Base-by-base conservation (phyloP, 1,139 yeast species). In the Yamadazyma conglobata region DNA sequence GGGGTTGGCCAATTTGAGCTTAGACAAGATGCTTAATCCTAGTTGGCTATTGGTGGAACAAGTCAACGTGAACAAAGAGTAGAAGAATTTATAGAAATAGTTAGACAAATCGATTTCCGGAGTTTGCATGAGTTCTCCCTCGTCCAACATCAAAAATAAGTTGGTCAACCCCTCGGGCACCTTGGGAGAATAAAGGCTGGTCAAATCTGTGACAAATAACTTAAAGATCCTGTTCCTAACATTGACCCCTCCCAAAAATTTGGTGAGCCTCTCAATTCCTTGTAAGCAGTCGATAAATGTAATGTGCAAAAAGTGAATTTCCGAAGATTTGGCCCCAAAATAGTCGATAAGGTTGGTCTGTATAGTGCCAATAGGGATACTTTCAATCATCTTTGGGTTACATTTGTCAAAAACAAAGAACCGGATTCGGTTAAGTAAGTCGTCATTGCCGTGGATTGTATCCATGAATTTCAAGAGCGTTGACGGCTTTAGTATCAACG, bases 321-420 rank as follows among this genome's bases (percentile, higher is more conserved):
- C 53, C 2, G 33, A 26, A 19, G 64, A 51, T 27, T 47, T 32
- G 10, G 36, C 20, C 2, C 59, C 65, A 40, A 63, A 58, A 33
- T 52, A 53, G 6, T 52, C 56, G 22, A 61, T 48, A 11, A 58
- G 37, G 19, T 47, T 42, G 22, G 27, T 35, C 25, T 44, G 48
- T 4, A 37, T 5, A 6, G 11, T 2, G 11, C 22, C 15, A 8
- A 45, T 31, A 37, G 60, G 64, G 14, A 54, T 30, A n/a, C 20
- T 14, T 17, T 41, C 40, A 9, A 51, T 35, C 10, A 35, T 44
- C 24, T 42, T 42, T 11, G 48, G 35, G 33, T 48, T 46, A 42
- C 67, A 59, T 39, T 61, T 61, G 35, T 62, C 69, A 42, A 63
- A 61, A 10, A 60, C 52, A 35, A 64, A 61, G 32, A 44, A 58